These are phyloP conservation scores for Calonectria honghensis DNA, from an alignment of 2,329 filamentous ascomycete genomes.

Conservation along the genomic window DNA sequence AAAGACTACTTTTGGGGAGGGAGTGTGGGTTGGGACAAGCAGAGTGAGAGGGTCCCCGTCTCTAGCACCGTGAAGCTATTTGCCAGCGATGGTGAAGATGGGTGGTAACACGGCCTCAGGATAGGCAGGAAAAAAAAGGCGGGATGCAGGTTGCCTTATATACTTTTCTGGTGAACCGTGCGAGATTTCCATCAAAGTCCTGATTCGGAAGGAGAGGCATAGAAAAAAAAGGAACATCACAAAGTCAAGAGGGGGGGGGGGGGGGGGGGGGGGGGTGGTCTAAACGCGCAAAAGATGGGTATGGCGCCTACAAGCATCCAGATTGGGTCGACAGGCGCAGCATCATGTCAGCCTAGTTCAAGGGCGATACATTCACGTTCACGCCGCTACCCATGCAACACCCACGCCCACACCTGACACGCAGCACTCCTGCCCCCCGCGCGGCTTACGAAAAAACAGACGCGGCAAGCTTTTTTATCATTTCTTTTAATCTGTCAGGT, in stretches of 20 bases:
- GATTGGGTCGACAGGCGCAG: conserved; percentile 28
- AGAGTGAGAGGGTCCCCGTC: not conserved
- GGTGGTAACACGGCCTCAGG: conserved; percentile 26
- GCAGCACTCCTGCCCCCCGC: not conserved
- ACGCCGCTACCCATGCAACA: conserved; percentile 22
- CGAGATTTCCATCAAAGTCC: conserved; percentile 1
- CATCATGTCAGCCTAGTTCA: conserved; percentile 34
- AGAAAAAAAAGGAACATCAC: not conserved
- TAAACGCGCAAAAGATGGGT: not conserved
- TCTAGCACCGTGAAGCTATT: conserved; percentile 18
- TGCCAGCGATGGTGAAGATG: conserved; percentile 2
- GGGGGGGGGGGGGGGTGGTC: conserved; percentile 16
- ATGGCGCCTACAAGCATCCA: conserved; percentile 7
- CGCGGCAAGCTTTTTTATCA: conserved; percentile 17
- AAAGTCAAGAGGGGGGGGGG: conserved; percentile 6
- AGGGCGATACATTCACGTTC: conserved; percentile 22
- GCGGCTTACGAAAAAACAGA: conserved; percentile 20
- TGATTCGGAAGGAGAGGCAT: conserved; percentile 4
- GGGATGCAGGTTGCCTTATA: conserved; percentile 33
- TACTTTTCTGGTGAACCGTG: conserved; percentile 19
- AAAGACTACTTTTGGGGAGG: not conserved
- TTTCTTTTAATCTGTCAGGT: not conserved
- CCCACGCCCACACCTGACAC: conserved; percentile 23
- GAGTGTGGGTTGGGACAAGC: not conserved
- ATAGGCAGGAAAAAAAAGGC: conserved; percentile 26